Evolutionary conservation across 129 eudicot species (phyloP).

Genomic region (Flaveria sonorensis): DNA sequence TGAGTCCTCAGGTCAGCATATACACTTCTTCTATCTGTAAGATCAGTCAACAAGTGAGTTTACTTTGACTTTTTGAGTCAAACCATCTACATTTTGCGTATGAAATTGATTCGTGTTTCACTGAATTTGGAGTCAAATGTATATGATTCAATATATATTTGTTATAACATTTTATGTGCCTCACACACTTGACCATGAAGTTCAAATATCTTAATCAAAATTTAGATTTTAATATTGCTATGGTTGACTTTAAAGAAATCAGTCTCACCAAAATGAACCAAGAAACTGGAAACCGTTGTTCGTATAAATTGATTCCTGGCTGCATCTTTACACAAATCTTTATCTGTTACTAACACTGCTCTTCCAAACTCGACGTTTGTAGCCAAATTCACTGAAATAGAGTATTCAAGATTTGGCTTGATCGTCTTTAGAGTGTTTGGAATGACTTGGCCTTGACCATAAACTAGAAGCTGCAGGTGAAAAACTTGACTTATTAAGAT

Average conservation of each 20-base stretch:
- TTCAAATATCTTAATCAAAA: background rate
- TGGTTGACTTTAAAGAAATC: constrained; percentile 15
- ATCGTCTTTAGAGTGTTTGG: constrained; percentile 57
- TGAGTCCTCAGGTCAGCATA: constrained; percentile 70
- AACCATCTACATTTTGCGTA: background rate
- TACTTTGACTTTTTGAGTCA: constrained; percentile 28
- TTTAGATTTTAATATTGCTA: background rate
- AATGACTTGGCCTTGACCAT: constrained; percentile 77
- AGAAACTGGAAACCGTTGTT: constrained; percentile 53
- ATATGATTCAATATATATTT: background rate
- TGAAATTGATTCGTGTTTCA: background rate
- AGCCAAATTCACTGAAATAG: constrained; percentile 59
- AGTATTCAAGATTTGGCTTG: constrained; percentile 62
- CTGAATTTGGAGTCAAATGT: background rate
- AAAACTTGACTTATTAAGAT: constrained; percentile 1
- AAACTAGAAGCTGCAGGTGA: constrained; percentile 71
- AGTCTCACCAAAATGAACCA: constrained; percentile 72
- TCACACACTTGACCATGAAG: background rate
- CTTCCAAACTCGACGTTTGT: constrained; percentile 61
- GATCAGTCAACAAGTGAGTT: constrained; percentile 16
- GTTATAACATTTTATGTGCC: background rate
- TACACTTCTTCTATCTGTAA: constrained; percentile 75
- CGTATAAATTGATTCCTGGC: constrained; percentile 77
- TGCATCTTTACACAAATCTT: constrained; percentile 67
- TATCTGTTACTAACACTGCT: constrained; percentile 66